Conservation (phyloP, 1,139 yeast species). For the Blastobotrys capitulatus region DNA sequence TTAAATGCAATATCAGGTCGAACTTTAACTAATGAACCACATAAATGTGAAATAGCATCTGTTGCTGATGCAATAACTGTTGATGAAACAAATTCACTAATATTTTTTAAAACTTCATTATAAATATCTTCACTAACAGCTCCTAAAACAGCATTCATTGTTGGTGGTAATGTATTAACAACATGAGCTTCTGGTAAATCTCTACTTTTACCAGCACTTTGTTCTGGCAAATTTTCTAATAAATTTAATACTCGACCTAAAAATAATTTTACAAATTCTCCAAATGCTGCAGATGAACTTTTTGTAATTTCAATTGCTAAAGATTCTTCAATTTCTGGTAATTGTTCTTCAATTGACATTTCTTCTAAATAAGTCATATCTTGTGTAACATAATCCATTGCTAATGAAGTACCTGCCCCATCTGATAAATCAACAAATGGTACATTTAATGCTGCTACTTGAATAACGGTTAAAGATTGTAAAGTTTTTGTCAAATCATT, state of each 20-base stretch:
- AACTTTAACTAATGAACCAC: slow-evolving; percentile 63
- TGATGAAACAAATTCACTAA: slow-evolving; percentile 52
- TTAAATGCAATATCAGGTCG: slow-evolving; percentile 49
- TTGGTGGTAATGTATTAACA: slow-evolving; percentile 56
- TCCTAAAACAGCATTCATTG: slow-evolving; percentile 61
- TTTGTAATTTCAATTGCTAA: slow-evolving; percentile 52
- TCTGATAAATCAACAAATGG: slow-evolving; percentile 47
- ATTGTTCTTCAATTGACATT: slow-evolving; percentile 14
- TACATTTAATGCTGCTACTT: slow-evolving; percentile 64
- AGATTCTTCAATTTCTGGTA: slow-evolving; percentile 38
- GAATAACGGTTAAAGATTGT: slow-evolving; percentile 63
- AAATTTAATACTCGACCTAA: slow-evolving; percentile 57
- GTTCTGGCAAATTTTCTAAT: slow-evolving; percentile 65
- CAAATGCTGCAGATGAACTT: slow-evolving; percentile 72
- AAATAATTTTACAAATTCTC: slow-evolving; percentile 52
- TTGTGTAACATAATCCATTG: slow-evolving; percentile 65
- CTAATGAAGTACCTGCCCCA: slow-evolving; percentile 42
- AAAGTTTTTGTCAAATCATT: slow-evolving; percentile 78
- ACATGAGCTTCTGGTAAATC: slow-evolving; percentile 38
- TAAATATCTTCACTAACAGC: slow-evolving; percentile 65
- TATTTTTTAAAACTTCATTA: slow-evolving; percentile 44
- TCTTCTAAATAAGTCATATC: slow-evolving; percentile 33
- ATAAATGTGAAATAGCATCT: slow-evolving; percentile 61
- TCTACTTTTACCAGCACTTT: slow-evolving; percentile 24
- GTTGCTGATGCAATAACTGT: slow-evolving; percentile 63